A percentile compares a stretch with the other conserved stretches of the same genome.
Evolutionary conservation across 352 stramenopile species (phyloP).

Genomic region (Globisporangium paddicum): DNA sequence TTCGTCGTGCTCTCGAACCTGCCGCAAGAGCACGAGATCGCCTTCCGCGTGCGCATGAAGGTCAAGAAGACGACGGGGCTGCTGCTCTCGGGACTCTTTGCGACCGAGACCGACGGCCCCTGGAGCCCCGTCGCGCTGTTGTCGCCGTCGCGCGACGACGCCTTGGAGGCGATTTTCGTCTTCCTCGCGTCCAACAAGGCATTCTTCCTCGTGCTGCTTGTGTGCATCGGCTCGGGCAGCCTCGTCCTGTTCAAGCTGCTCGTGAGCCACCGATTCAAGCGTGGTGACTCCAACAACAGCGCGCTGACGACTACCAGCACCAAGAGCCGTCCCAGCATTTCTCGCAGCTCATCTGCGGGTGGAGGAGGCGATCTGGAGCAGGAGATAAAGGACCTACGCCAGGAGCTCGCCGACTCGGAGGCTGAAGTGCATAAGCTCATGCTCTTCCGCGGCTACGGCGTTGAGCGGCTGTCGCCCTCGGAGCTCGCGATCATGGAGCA

Average conservation of each 20-base stretch:
- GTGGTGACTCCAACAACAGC: neutral
- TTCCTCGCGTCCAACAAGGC: constrained; percentile 48
- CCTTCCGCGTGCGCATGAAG: constrained; percentile 55
- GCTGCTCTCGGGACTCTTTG: constrained; percentile 43
- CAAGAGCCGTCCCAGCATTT: neutral
- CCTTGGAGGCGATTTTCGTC: constrained; percentile 42
- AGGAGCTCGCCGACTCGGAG: constrained; percentile 75
- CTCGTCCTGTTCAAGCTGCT: constrained; percentile 35
- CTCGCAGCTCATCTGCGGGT: neutral
- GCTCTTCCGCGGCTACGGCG: constrained; percentile 70
- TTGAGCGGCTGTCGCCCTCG: constrained; percentile 39
- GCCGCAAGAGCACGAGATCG: constrained; percentile 44
- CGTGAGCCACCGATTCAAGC: constrained; percentile 29
- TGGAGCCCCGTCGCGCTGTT: constrained; percentile 50
- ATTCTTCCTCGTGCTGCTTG: constrained; percentile 35
- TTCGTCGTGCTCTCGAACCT: constrained; percentile 55
- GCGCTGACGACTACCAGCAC: neutral
- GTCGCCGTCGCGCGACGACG: constrained; percentile 38
- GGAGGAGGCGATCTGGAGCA: constrained; percentile 31
- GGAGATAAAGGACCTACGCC: constrained; percentile 59
- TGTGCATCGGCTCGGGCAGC: constrained; percentile 43
- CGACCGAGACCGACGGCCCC: constrained; percentile 44
- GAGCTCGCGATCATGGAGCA: constrained; percentile 52
- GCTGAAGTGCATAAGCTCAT: constrained; percentile 68
- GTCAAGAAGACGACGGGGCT: constrained; percentile 25